phyloP scores from a whole-genome alignment of 1,284 basidiomycete species.

The Leccinum fuscescens region DNA sequence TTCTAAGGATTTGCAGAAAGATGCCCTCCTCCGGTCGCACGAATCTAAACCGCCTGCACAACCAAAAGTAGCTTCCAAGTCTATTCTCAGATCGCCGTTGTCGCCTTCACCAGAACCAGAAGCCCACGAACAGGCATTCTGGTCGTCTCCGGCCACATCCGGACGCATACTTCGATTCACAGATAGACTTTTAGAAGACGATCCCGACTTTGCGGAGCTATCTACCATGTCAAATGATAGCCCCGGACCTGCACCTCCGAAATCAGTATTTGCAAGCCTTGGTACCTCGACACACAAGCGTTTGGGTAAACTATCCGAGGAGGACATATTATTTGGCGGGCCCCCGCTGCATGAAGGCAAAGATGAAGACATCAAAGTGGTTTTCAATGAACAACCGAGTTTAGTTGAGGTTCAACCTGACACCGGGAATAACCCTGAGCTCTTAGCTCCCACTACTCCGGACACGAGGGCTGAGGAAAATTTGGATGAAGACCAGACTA shows the following conservation, averaged over 20 bases:
- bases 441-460: neutral
- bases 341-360: neutral
- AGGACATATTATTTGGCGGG: conserved; percentile 11
- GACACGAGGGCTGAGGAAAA: conserved; percentile 19
- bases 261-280: conserved; percentile 30
- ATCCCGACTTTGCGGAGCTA: conserved; percentile 55
- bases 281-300: conserved; percentile 13
- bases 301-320: conserved; percentile 3
- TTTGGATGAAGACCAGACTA: conserved; percentile 33
- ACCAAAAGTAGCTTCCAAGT: conserved; percentile 14
- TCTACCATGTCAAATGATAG: conserved; percentile 51
- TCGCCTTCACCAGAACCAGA: conserved; percentile 31
- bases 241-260: conserved; percentile 39
- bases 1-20: conserved; percentile 40
- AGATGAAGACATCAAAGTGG: conserved; percentile 4
- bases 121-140: conserved; percentile 53
- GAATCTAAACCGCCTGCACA: conserved; percentile 15
- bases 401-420: conserved; percentile 14
- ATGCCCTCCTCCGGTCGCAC: conserved; percentile 37
- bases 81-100: conserved; percentile 1
- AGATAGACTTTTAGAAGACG: conserved; percentile 61
- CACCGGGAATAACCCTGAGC: conserved; percentile 1
- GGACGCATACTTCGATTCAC: conserved; percentile 59
- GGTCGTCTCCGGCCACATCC: conserved; percentile 56
- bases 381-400: conserved; percentile 13